Conservation (phyloP, 2,329 filamentous ascomycete species). For the Aspergillus candidus region DNA sequence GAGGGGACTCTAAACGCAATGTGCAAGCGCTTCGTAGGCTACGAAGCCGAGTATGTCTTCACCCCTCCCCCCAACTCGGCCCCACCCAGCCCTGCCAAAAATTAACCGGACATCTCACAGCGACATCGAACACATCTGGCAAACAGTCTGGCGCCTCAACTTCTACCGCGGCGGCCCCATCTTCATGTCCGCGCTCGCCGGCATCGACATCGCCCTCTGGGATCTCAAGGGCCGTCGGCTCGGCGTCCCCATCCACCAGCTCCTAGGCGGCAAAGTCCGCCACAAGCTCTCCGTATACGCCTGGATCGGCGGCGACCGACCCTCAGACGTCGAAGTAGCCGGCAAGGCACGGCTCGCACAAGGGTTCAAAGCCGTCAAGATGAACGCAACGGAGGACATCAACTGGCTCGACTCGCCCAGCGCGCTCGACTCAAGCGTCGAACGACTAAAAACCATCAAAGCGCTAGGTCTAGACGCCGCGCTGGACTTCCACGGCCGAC, state of each 20-base stretch:
- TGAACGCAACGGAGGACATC: slow-evolving; percentile 72
- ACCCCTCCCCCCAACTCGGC: background rate
- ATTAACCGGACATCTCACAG: slow-evolving; percentile 33
- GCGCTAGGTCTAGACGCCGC: slow-evolving; percentile 64
- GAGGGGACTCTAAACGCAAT: slow-evolving; percentile 67
- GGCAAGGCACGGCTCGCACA: slow-evolving; percentile 45
- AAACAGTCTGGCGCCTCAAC: slow-evolving; percentile 61
- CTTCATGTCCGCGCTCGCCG: slow-evolving; percentile 71
- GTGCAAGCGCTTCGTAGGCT: slow-evolving; percentile 55
- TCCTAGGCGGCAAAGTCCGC: slow-evolving; percentile 68
- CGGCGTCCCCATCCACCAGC: slow-evolving; percentile 63
- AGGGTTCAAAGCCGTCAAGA: slow-evolving; percentile 53
- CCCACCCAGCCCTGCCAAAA: background rate
- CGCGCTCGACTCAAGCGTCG: slow-evolving; percentile 56
- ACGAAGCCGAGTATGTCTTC: slow-evolving; percentile 60
- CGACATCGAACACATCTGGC: slow-evolving; percentile 77
- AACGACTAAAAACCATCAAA: slow-evolving; percentile 64
- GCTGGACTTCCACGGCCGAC: slow-evolving; percentile 70
- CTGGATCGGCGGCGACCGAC: slow-evolving; percentile 72
- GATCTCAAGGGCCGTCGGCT: slow-evolving; percentile 63
- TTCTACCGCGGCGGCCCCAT: slow-evolving; percentile 76
- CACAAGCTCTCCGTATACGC: slow-evolving; percentile 66
- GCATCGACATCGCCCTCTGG: slow-evolving; percentile 75
- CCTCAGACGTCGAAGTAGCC: slow-evolving; percentile 57
- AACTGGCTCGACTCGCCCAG: slow-evolving; percentile 70